Percentiles rank a stretch among this genome's conserved stretches.
These are phyloP conservation scores for Macaranga tanarius DNA, from an alignment of 441 rosid genomes.

Conservation along the genomic window DNA sequence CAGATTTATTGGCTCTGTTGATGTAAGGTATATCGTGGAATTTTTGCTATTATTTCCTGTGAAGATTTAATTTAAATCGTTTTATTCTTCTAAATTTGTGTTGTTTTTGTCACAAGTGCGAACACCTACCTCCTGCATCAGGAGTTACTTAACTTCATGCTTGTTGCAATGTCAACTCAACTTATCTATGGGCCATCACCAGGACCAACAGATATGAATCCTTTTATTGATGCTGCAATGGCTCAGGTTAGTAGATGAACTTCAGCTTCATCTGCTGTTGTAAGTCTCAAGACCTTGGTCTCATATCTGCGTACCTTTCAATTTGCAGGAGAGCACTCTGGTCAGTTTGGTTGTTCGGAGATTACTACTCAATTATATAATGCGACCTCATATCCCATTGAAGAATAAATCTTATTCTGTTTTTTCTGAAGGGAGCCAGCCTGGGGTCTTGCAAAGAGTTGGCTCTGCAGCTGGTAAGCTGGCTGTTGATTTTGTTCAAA, in stretches of 20 bases:
- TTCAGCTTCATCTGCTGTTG: constrained; percentile 14
- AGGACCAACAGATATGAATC: constrained; percentile 68
- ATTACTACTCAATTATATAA: constrained; percentile 73
- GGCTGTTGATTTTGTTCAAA: constrained; percentile 14
- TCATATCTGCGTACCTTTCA: constrained; percentile 16
- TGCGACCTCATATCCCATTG: constrained; percentile 48
- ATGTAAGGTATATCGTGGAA: constrained; percentile 62
- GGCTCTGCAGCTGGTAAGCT: constrained; percentile 91
- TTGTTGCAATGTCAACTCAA: constrained; percentile 89
- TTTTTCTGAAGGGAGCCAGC: constrained; percentile 58
- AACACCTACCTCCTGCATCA: constrained; percentile 74
- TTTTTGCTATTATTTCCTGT: constrained; percentile 2
- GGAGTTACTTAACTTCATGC: constrained; percentile 89
- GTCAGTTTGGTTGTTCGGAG: constrained; percentile 63
- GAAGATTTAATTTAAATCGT: constrained; percentile 12
- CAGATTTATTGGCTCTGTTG: constrained; percentile 67
- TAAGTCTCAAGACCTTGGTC: constrained; percentile 3
- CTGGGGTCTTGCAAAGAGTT: constrained; percentile 91
- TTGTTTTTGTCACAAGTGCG: constrained; percentile 57
- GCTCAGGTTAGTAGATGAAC: constrained; percentile 56
- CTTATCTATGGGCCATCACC: constrained; percentile 82
- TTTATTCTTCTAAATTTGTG: constrained; percentile 30
- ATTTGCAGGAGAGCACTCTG: constrained; percentile 71
- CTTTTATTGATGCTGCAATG: constrained; percentile 91
- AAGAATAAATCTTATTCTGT: constrained; percentile 48